Base-by-base conservation (phyloP, 2,329 filamentous ascomycete species). In the Penicillium sp. region DNA sequence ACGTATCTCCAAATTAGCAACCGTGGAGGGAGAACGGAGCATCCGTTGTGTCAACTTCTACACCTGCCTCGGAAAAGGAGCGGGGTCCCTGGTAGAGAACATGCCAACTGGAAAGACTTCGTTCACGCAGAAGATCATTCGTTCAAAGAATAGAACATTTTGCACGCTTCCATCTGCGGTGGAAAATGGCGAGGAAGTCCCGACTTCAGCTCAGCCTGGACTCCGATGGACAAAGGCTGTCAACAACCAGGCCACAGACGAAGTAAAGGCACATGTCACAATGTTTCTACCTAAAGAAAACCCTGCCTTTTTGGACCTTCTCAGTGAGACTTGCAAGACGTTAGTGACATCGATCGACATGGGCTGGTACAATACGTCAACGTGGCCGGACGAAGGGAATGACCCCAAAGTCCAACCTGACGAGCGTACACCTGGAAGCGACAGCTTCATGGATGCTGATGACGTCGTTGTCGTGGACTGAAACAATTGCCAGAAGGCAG, bases 31-130 rank as follows among this genome's bases (percentile, higher is more conserved):
- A 42, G 84, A 88, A 52, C 80, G 89, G 13, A 80, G 79, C 12
- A 80, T 96, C 13, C 88, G 89, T 2, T 95, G 92, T 67, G 85
- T 85, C 13, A 94, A 96, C 67, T 79, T 96, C 52, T 96, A 96
- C 72, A 96, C 90, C 4, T 82, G 86, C 26, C 82, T 99, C 24
- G 92, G 91, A 1, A 80, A 82, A 64, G 85, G 83, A 13, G 86
- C 88, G 15, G 54, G 53, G n/a, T 63, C 64, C 34, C 54, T 68
- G 26, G 58, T 69, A 15, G 65, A 65, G 47, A 66, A 60, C 29
- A 57, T 46, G 28, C 59, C 52, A 18, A 49, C 45, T 44, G 56
- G 58, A n/a, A 58, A 60, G 42, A 63, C 65, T 6, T 66, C 67
- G 0, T 66, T 73, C 45, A 71, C 64, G 49, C 58, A 70, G 54